A percentile compares a stretch with the other conserved stretches of the same genome.
Evolutionary conservation across 2,329 filamentous ascomycete species (phyloP).

Genomic region (Ophidiomyces ophidiicola): DNA sequence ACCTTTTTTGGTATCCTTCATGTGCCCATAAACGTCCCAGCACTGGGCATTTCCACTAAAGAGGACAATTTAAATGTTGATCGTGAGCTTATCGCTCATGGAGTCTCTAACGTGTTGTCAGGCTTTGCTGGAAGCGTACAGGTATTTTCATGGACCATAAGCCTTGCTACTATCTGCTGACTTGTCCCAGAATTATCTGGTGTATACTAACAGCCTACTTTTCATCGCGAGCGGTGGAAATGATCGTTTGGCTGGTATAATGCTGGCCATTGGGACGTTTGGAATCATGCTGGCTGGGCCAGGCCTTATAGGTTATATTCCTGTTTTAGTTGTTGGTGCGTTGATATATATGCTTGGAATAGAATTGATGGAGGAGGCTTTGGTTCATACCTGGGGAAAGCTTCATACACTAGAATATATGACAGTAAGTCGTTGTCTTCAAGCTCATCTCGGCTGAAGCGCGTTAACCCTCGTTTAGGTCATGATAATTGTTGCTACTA

Average conservation of each 20-base stretch:
- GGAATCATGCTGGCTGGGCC: conserved; percentile 77
- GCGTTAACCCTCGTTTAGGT: conserved; percentile 43
- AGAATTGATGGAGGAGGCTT: conserved; percentile 75
- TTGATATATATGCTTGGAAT: conserved; percentile 93
- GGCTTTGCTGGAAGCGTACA: conserved; percentile 77
- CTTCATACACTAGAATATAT: conserved; percentile 77
- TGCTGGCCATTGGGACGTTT: conserved; percentile 69
- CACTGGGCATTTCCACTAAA: conserved; percentile 74
- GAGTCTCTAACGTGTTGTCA: conserved; percentile 82
- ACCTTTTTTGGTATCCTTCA: conserved; percentile 97
- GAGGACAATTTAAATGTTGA: conserved; percentile 90
- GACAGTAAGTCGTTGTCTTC: conserved; percentile 46
- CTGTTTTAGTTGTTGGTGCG: conserved; percentile 90
- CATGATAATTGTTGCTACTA: conserved; percentile 77
- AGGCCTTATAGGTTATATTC: conserved; percentile 81
- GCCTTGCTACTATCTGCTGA: conserved; percentile 18
- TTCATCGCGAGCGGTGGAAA: conserved; percentile 90
- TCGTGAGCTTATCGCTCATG: conserved; percentile 81
- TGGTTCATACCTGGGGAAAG: conserved; percentile 80
- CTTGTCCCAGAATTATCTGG: conserved; percentile 69
- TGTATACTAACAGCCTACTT: conserved; percentile 94
- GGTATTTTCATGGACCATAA: conserved; percentile 23
- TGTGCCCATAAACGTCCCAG: conserved; percentile 95
- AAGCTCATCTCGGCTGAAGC: background rate
- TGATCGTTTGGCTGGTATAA: conserved; percentile 69